These are phyloP conservation scores for Hygrophorus russula DNA, from an alignment of 768 basidiomycete species.

Conservation along the genomic window DNA sequence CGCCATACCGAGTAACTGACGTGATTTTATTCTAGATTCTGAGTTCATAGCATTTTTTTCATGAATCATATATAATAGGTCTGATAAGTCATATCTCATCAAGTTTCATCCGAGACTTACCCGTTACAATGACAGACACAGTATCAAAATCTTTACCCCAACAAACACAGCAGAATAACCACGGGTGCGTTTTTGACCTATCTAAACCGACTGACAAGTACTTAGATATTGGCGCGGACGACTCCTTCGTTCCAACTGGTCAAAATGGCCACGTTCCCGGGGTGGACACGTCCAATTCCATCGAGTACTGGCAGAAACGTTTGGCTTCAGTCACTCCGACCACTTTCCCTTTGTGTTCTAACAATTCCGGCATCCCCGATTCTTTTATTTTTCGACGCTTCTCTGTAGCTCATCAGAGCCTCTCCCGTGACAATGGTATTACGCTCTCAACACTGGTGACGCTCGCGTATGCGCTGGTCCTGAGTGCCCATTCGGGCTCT, in stretches of 20 bases:
- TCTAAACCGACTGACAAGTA: too few species aligned
- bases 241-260: background rate
- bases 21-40: too few species aligned
- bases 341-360: background rate
- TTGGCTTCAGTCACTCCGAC: conserved; percentile 1
- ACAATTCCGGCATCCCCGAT: background rate
- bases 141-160: too few species aligned
- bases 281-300: too few species aligned
- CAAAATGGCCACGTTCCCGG: background rate
- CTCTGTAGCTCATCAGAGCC: conserved; percentile 1
- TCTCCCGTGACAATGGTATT: background rate
- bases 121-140: too few species aligned
- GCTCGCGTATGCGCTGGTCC: conserved; percentile 1
- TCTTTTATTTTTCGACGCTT: background rate
- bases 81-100: too few species aligned
- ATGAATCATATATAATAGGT: too few species aligned
- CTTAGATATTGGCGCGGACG: background rate
- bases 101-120: too few species aligned
- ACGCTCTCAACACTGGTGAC: background rate
- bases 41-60: too few species aligned
- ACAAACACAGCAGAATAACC: too few species aligned
- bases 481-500: conserved; percentile 2
- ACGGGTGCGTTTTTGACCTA: too few species aligned
- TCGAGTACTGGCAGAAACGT: background rate
- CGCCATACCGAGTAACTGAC: too few species aligned